These are phyloP conservation scores for Tetragonia tetragonoides DNA, from an alignment of 148 eudicot genomes.

Conservation along the genomic window DNA sequence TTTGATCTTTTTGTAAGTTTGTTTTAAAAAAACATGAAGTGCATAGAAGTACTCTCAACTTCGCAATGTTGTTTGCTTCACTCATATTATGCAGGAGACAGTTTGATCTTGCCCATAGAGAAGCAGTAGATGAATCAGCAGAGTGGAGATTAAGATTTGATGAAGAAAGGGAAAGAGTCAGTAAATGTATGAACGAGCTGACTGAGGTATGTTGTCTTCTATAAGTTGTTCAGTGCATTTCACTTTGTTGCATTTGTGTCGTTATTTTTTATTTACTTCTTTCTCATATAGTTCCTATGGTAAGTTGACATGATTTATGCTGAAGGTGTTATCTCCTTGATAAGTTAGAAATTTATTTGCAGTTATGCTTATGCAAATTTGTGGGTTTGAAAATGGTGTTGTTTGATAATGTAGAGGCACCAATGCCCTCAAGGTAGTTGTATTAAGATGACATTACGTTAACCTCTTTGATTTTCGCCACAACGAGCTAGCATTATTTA, in stretches of 20 bases:
- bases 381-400: no score
- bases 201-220: constrained; percentile 39
- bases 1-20: not conserved
- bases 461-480: not conserved
- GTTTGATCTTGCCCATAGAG: constrained; percentile 85
- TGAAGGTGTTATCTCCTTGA: no score
- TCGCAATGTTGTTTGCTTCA: constrained; percentile 1
- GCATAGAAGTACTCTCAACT: not conserved
- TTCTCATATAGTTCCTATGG: no score
- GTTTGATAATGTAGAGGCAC: no score
- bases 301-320: no score
- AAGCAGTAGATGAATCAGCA: constrained; percentile 97
- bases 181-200: constrained; percentile 51
- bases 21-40: not conserved
- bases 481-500: not conserved
- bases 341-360: no score
- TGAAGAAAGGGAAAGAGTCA: constrained; percentile 49
- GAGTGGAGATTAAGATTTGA: constrained; percentile 92
- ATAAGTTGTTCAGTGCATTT: not conserved
- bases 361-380: no score
- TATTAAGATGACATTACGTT: no score
- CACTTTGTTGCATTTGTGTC: no score
- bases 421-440: no score
- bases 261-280: no score
- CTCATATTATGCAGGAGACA: constrained; percentile 52